Conservation (phyloP, 2,329 filamentous ascomycete genomes). For the Colletotrichum filicis region DNA sequence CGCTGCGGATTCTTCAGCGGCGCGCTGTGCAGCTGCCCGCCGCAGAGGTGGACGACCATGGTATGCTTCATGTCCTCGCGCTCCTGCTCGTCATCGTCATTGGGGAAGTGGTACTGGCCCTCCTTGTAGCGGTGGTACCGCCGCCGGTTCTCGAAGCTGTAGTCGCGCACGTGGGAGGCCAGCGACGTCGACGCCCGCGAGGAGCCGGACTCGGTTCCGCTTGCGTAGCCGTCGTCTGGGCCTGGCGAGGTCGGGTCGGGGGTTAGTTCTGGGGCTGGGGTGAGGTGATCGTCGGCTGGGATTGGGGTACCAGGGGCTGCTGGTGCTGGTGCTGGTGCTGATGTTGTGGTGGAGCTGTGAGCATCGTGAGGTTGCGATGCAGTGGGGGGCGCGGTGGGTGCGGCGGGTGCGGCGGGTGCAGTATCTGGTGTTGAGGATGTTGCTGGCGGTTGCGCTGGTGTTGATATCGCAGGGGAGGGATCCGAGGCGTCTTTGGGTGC, state of each 20-base stretch:
- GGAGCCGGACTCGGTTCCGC: conserved; percentile 36
- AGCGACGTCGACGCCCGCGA: conserved; percentile 41
- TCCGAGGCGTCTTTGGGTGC: not conserved
- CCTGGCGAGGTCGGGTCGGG: not conserved
- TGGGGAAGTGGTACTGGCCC: conserved; percentile 56
- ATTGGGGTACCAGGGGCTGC: not conserved
- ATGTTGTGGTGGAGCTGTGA: not conserved
- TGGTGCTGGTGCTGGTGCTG: too few species aligned
- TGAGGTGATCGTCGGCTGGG: not conserved
- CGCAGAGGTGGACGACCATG: conserved; percentile 49
- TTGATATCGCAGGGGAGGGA: too few species aligned
- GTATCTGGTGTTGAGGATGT: not conserved
- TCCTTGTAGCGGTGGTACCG: conserved; percentile 54
- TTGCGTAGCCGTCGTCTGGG: conserved; percentile 30
- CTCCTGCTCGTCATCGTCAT: conserved; percentile 54
- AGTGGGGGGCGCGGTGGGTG: not conserved
- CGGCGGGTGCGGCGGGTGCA: not conserved
- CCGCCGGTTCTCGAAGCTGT: conserved; percentile 53
- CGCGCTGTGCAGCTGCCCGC: conserved; percentile 52
- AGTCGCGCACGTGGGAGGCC: conserved; percentile 49
- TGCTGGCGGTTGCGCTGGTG: too few species aligned
- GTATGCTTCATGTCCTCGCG: conserved; percentile 52
- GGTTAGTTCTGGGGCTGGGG: not conserved
- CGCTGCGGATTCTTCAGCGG: conserved; percentile 51
- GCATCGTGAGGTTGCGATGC: not conserved